These are phyloP conservation scores for Cenchrus americanus DNA, from an alignment of 176 grass and related monocot genomes.

Conservation along the genomic window DNA sequence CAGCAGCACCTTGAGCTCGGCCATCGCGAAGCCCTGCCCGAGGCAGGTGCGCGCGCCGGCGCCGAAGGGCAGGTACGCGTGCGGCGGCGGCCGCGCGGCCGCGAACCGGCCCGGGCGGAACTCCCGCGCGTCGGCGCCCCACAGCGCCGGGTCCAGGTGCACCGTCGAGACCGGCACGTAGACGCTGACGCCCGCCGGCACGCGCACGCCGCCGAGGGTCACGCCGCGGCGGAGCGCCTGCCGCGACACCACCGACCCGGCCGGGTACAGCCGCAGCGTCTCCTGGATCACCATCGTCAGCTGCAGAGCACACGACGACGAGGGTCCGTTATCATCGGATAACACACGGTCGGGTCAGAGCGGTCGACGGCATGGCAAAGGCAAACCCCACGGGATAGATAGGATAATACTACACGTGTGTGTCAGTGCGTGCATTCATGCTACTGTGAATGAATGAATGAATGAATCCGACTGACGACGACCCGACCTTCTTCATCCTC, in stretches of 20 bases:
- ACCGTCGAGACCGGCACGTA: slow-evolving; percentile 71
- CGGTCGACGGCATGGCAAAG: too few relatives aligned
- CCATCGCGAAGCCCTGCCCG: slow-evolving; percentile 82
- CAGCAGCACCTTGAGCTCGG: slow-evolving; percentile 85
- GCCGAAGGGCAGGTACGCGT: slow-evolving; percentile 89
- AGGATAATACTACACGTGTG: not conserved
- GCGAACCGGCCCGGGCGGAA: slow-evolving; percentile 70
- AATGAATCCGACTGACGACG: too few relatives aligned
- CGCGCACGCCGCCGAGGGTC: slow-evolving; percentile 53
- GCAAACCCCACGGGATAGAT: too few relatives aligned
- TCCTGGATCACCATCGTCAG: slow-evolving; percentile 98
- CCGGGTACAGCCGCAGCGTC: slow-evolving; percentile 84
- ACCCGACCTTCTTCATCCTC: slow-evolving; percentile 64
- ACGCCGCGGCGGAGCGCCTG: slow-evolving; percentile 72
- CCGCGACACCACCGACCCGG: slow-evolving; percentile 71
- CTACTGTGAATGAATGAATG: not conserved
- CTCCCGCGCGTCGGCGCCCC: slow-evolving; percentile 54
- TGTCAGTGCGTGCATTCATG: slow-evolving; percentile 40
- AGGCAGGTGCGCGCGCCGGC: slow-evolving; percentile 83
- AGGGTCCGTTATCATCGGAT: too few relatives aligned
- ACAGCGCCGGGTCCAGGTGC: slow-evolving; percentile 73
- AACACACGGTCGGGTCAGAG: not conserved
- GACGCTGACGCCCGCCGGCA: slow-evolving; percentile 77
- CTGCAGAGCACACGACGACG: slow-evolving; percentile 21
- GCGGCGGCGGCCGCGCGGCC: slow-evolving; percentile 39